Evolutionary conservation across 176 grass and related monocot species (phyloP).

Genomic region (Eremochloa ophiuroides): DNA sequence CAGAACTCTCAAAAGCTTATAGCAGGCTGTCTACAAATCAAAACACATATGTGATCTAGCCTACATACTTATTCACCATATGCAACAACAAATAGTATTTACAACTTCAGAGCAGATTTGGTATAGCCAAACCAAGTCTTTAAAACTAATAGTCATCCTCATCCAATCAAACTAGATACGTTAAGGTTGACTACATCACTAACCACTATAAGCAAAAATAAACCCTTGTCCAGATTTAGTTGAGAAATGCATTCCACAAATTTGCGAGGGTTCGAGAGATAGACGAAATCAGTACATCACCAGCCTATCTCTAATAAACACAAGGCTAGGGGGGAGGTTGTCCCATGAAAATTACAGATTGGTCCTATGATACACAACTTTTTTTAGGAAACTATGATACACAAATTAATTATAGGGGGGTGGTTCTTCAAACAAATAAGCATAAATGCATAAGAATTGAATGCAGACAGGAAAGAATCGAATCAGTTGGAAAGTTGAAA

Average conservation of each 20-base stretch:
- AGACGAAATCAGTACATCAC: neutral
- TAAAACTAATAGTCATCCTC: neutral
- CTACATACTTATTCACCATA: neutral
- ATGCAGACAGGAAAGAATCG: neutral
- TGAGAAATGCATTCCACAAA: neutral
- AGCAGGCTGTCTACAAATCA: neutral
- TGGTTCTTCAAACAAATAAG: neutral
- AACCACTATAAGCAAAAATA: neutral
- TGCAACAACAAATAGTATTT: neutral
- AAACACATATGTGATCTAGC: neutral
- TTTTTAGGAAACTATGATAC: neutral
- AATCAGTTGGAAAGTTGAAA: neutral
- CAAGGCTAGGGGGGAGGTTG: neutral
- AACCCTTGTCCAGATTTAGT: neutral
- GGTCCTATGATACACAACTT: neutral
- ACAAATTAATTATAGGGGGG: neutral
- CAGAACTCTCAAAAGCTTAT: neutral
- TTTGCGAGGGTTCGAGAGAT: neutral
- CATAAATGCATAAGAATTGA: neutral
- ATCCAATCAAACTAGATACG: neutral
- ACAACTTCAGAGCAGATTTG: neutral
- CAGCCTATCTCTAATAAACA: neutral
- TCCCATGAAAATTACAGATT: neutral
- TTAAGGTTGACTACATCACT: neutral
- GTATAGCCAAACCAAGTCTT: neutral